These are phyloP conservation scores for Verticillium klebahnii DNA, from an alignment of 2,329 filamentous ascomycete genomes.

Conservation along the genomic window DNA sequence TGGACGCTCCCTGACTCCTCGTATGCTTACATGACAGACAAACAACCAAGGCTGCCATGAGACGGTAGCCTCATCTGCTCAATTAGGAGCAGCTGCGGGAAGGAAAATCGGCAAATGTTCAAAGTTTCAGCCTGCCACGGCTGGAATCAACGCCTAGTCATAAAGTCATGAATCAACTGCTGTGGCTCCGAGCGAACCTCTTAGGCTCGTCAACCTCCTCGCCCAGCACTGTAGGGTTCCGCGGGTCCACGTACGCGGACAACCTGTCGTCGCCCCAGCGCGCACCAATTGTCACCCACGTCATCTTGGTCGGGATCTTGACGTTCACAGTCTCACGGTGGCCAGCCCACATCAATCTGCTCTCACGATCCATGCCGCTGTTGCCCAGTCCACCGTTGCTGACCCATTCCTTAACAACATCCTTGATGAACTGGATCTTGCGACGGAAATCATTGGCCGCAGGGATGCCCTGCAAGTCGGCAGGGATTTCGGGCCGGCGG, in stretches of 20 bases:
- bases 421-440: slow-evolving; percentile 70
- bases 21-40: neutral
- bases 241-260: slow-evolving; percentile 51
- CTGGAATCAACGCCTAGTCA: neutral
- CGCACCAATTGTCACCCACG: slow-evolving; percentile 66
- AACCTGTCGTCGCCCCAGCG: slow-evolving; percentile 53
- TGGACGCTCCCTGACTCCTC: neutral
- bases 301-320: slow-evolving; percentile 54
- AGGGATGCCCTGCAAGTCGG: slow-evolving; percentile 59
- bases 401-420: slow-evolving; percentile 68
- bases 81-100: neutral
- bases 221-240: slow-evolving; percentile 47
- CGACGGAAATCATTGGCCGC: slow-evolving; percentile 67
- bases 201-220: slow-evolving; percentile 47
- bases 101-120: neutral
- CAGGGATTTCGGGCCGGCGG: slow-evolving; percentile 55
- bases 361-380: slow-evolving; percentile 51
- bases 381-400: slow-evolving; percentile 65
- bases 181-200: slow-evolving; percentile 14
- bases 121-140: neutral
- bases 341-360: slow-evolving; percentile 55
- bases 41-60: neutral
- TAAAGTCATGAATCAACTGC: neutral
- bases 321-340: slow-evolving; percentile 49
- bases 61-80: neutral